Conservation (phyloP, 441 rosid species). For the Populus trichocarpa region DNA sequence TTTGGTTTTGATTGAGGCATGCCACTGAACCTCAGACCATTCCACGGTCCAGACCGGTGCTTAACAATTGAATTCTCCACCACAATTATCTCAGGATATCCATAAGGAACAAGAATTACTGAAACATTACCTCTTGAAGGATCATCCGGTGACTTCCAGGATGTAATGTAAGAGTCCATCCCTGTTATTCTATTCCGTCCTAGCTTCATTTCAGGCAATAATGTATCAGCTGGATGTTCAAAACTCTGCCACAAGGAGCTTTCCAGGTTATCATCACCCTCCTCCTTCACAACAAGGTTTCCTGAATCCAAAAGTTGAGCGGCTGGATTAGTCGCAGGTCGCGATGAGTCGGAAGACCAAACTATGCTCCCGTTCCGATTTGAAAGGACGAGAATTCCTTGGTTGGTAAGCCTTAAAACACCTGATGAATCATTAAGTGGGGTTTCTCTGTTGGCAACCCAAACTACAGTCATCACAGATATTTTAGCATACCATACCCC, state of each 20-base stretch:
- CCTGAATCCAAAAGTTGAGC: no score
- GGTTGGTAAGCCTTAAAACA: not conserved
- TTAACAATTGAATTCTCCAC: not conserved
- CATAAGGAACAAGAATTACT: not conserved
- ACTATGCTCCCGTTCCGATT: not conserved
- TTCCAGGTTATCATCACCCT: no score
- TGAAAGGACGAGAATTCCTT: not conserved
- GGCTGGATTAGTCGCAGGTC: no score
- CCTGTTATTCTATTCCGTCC: slow-evolving; percentile 1
- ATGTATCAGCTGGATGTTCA: not conserved
- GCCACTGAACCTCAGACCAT: slow-evolving; percentile 5
- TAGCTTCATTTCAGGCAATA: not conserved
- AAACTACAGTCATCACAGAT: not conserved
- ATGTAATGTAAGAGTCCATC: not conserved
- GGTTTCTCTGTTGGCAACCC: slow-evolving; percentile 3
- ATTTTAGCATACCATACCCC: not conserved
- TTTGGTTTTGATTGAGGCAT: not conserved
- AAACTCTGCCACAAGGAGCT: no score
- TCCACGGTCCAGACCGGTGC: slow-evolving; percentile 14
- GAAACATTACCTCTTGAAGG: slow-evolving; percentile 3
- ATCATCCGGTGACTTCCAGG: not conserved
- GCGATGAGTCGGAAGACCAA: no score
- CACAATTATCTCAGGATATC: not conserved
- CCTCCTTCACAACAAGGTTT: no score
- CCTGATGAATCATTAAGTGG: not conserved